Evolutionary conservation across 1,284 basidiomycete genomes (phyloP).

Genomic region (Boletus sp.): DNA sequence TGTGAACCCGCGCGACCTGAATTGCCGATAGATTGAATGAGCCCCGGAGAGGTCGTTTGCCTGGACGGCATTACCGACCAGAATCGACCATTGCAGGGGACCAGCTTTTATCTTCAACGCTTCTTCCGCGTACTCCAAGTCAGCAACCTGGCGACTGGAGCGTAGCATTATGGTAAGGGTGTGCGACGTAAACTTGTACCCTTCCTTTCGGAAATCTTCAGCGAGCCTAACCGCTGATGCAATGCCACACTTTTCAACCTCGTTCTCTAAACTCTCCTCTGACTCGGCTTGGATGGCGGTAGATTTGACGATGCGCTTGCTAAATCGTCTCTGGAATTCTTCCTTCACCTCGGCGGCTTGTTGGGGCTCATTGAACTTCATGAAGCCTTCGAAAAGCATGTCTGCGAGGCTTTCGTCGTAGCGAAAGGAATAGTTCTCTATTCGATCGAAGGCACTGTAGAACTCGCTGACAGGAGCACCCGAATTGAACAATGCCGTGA

Average conservation of each 20-base stretch:
- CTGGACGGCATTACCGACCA: slow-evolving; percentile 48
- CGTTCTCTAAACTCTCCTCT: slow-evolving; percentile 28
- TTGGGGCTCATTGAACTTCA: slow-evolving; percentile 32
- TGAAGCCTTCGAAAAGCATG: slow-evolving; percentile 43
- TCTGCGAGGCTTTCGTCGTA: slow-evolving; percentile 42
- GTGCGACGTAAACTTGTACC: slow-evolving; percentile 34
- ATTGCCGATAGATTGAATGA: slow-evolving; percentile 44
- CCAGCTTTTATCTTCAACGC: slow-evolving; percentile 40
- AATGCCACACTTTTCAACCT: slow-evolving; percentile 31
- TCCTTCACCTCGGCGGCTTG: slow-evolving; percentile 37
- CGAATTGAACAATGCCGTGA: slow-evolving; percentile 40
- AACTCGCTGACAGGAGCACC: slow-evolving; percentile 37
- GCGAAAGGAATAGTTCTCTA: slow-evolving; percentile 40
- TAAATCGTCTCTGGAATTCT: slow-evolving; percentile 37
- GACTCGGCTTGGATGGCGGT: slow-evolving; percentile 25
- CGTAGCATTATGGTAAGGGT: slow-evolving; percentile 39
- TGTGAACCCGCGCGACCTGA: slow-evolving; percentile 39
- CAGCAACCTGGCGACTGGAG: slow-evolving; percentile 34
- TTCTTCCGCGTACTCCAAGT: slow-evolving; percentile 43
- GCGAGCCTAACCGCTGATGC: slow-evolving; percentile 26
- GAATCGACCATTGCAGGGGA: slow-evolving; percentile 45
- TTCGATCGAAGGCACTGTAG: slow-evolving; percentile 42
- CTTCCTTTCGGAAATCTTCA: slow-evolving; percentile 27
- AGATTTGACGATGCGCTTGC: slow-evolving; percentile 27
- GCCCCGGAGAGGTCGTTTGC: slow-evolving; percentile 38